phyloP scores from a whole-genome alignment of 768 basidiomycete genomes.

The Leccinum subtestaceum region DNA sequence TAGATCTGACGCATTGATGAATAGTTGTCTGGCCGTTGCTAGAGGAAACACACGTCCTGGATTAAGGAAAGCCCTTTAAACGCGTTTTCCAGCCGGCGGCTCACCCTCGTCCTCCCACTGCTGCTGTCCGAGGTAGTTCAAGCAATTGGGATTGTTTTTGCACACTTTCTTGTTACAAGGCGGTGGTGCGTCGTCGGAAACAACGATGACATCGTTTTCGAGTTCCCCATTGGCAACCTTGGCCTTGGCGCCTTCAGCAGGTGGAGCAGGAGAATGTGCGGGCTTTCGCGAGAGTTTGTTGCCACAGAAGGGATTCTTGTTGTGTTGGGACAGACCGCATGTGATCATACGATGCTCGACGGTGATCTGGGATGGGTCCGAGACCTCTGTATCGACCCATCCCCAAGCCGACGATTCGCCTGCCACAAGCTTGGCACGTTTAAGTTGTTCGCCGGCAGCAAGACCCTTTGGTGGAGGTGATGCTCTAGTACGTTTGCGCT shows the following conservation, averaged over 20 bases:
- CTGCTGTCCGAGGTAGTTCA: slow-evolving; percentile 85
- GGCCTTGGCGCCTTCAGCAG: slow-evolving; percentile 9
- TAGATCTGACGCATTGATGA: slow-evolving; percentile 49
- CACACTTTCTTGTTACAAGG: slow-evolving; percentile 64
- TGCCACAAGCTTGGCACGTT: slow-evolving; percentile 50
- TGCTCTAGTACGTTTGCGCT: slow-evolving; percentile 52
- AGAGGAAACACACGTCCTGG: slow-evolving; percentile 15
- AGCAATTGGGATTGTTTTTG: slow-evolving; percentile 75
- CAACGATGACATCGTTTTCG: slow-evolving; percentile 62
- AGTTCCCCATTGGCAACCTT: slow-evolving; percentile 40
- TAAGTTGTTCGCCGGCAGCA: slow-evolving; percentile 59
- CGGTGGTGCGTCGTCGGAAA: slow-evolving; percentile 63
- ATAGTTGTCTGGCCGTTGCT: slow-evolving; percentile 53
- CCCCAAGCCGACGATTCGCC: slow-evolving; percentile 59
- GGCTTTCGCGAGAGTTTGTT: slow-evolving; percentile 48
- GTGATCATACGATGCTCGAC: slow-evolving; percentile 61
- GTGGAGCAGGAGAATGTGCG: slow-evolving; percentile 14
- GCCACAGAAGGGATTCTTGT: slow-evolving; percentile 49
- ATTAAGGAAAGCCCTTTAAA: slow-evolving; percentile 2
- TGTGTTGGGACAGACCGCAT: slow-evolving; percentile 61
- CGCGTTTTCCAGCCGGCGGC: slow-evolving; percentile 15
- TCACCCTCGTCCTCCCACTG: slow-evolving; percentile 75
- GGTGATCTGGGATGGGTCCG: slow-evolving; percentile 56
- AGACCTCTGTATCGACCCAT: slow-evolving; percentile 74
- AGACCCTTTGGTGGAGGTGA: slow-evolving; percentile 50